Conservation (phyloP, 768 basidiomycete genomes). For the Fibroporia radiculosa region DNA sequence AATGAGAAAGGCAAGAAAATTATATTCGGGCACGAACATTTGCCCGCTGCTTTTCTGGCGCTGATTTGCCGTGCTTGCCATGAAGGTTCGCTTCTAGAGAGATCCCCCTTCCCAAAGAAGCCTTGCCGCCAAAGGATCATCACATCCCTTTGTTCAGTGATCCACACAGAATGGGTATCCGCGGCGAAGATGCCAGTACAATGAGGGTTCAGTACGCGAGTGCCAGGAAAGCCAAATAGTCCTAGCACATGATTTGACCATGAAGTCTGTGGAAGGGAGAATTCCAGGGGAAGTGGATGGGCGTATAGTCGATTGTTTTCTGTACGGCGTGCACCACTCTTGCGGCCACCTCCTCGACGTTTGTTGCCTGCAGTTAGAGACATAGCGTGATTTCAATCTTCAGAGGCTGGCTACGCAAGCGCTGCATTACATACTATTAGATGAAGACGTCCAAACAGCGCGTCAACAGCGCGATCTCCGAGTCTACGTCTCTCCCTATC, state of each 20-base stretch:
- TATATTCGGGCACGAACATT: slow-evolving; percentile 23
- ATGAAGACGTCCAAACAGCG: slow-evolving; percentile 14
- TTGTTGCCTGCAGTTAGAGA: slow-evolving; percentile 36
- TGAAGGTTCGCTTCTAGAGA: slow-evolving; percentile 91
- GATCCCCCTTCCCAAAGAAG: slow-evolving; percentile 95
- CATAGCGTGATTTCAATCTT: no score
- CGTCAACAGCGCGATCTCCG: slow-evolving; percentile 13
- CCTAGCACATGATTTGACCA: slow-evolving; percentile 34
- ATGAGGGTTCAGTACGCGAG: slow-evolving; percentile 60
- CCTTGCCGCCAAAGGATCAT: slow-evolving; percentile 79
- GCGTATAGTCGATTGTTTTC: slow-evolving; percentile 67
- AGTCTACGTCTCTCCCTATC: slow-evolving; percentile 5
- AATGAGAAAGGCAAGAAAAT: background rate
- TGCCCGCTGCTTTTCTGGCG: slow-evolving; percentile 47
- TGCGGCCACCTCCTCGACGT: slow-evolving; percentile 22
- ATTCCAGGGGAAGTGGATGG: slow-evolving; percentile 58
- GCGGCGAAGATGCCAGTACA: slow-evolving; percentile 75
- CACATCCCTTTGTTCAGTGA: slow-evolving; percentile 55
- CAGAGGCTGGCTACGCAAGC: no score
- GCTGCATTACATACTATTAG: no score
- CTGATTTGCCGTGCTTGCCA: slow-evolving; percentile 84
- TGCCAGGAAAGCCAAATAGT: slow-evolving; percentile 36
- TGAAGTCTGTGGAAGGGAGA: slow-evolving; percentile 27
- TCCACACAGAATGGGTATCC: slow-evolving; percentile 83
- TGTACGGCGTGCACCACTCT: slow-evolving; percentile 45